Base-by-base conservation (phyloP, 202 grass and related monocot genomes). In the Digitaria exilis region DNA sequence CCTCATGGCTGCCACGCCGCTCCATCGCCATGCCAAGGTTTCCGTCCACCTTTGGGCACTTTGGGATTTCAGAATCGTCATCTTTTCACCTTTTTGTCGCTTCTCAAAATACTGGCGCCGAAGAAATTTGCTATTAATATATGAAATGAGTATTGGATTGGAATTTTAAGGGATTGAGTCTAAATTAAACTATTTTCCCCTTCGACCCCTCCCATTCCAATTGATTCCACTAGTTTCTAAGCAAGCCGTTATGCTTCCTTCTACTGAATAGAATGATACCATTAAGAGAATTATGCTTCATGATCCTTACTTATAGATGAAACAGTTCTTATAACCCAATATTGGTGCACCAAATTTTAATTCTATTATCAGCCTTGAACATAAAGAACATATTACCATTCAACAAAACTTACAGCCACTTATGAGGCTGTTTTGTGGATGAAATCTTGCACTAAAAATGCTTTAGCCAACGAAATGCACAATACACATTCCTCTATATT, bases 1-100 rank as follows among this genome's bases (percentile, higher is more conserved):
- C 82, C 88, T 96, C 46, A 90, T 98, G 93, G 96, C 91, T 69
- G 96, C 87, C 41, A 98, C 96, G 42, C 96, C 96, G 16, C 87
- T 98, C 46, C 96, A 96, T 88, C 93, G 85, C 58, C 83, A 89
- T 51, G 93, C 91, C 17, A 98, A 92, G 96, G 96, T 94, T 63
- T 7, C 37, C n/a, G 0, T 37, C 35, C 43, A 11, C 61, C 7
- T 80, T 84, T 79, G 66, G 2, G 57, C 64, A 42, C 65, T 69
- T 54, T 37, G 16, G 4, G 24, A 69, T 44, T 31, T n/a, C n/a
- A n/a, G n/a, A 81, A 62, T 54, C 48, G 24, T 15, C 32, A 60
- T 57, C 26, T 71, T 41, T 42, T 56, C 34, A 25, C 29, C 50
- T 25, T 55, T 55, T 18, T 30, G 15, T 11, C 9, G 32, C n/a